A percentile compares a stretch with the other conserved stretches of the same genome.
Conservation (phyloP, 371 early-diverging fungal genomes). For the Saksenaea oblongispora region DNA sequence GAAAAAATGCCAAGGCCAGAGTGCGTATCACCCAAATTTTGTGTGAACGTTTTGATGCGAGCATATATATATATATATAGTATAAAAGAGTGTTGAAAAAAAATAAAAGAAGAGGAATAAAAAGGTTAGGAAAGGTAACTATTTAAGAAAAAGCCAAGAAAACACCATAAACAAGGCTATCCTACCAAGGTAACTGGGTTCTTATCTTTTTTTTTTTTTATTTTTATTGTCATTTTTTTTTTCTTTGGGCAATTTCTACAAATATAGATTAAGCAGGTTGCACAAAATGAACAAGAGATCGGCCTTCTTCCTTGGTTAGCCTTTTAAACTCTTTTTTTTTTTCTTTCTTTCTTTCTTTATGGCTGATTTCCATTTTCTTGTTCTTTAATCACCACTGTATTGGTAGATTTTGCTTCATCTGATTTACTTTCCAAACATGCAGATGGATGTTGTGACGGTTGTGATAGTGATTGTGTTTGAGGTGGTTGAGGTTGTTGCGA, state of each 20-base stretch:
- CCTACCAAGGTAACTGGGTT: not conserved
- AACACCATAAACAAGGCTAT: not conserved
- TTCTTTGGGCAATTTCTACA: not conserved
- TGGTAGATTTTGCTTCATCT: not conserved
- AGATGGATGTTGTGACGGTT: not conserved
- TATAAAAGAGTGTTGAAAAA: slow-evolving; percentile 8
- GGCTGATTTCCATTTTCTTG: slow-evolving; percentile 7
- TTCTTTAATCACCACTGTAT: not conserved
- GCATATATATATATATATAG: not conserved
- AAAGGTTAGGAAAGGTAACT: no score
- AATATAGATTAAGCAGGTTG: not conserved
- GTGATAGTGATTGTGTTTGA: not conserved
- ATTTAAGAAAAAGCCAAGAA: not conserved
- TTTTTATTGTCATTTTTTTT: not conserved
- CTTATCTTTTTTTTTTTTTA: not conserved
- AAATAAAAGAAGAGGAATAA: slow-evolving; percentile 1
- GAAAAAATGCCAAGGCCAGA: not conserved
- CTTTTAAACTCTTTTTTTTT: not conserved
- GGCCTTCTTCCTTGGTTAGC: not conserved
- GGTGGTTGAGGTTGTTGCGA: not conserved
- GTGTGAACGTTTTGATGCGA: slow-evolving; percentile 1
- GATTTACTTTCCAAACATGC: not conserved
- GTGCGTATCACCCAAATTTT: not conserved
- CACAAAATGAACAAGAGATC: not conserved
- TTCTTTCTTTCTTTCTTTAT: not conserved